Conservation (phyloP, 2,329 filamentous ascomycete species). For the Periconia macrospinosa region DNA sequence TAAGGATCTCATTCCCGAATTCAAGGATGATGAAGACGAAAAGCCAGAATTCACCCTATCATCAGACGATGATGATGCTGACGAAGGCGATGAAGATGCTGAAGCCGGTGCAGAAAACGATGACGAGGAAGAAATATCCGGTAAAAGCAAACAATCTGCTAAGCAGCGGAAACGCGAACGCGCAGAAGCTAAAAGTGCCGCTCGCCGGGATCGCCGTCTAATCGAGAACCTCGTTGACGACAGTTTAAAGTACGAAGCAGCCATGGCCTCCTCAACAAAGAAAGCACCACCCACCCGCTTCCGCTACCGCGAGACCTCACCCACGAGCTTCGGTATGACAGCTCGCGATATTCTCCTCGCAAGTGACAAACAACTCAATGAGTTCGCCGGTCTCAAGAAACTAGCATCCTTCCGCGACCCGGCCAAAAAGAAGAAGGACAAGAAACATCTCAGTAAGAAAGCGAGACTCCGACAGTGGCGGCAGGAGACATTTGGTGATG, state of each 20-base stretch:
- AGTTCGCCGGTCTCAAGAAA: conserved; percentile 93
- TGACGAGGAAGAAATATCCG: conserved; percentile 41
- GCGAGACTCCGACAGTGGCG: conserved; percentile 86
- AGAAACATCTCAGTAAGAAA: conserved; percentile 90
- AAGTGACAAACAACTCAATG: conserved; percentile 81
- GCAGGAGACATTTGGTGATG: conserved; percentile 66
- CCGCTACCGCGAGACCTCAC: conserved; percentile 93
- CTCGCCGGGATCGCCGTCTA: conserved; percentile 78
- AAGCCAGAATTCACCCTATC: conserved; percentile 73
- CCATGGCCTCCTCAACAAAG: conserved; percentile 55
- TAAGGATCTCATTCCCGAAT: conserved; percentile 85
- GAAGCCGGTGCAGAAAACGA: background rate
- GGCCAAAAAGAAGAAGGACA: conserved; percentile 86
- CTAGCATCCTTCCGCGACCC: conserved; percentile 84
- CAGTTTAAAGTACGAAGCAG: conserved; percentile 72
- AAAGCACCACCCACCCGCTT: conserved; percentile 61
- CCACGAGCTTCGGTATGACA: conserved; percentile 85
- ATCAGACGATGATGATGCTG: conserved; percentile 52
- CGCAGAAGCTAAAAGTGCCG: conserved; percentile 66
- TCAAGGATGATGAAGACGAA: conserved; percentile 72
- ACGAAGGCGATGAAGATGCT: conserved; percentile 41
- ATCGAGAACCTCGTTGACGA: conserved; percentile 86
- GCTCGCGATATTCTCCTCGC: conserved; percentile 89
- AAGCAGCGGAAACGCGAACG: conserved; percentile 53
- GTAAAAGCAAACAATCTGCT: conserved; percentile 41